Conservation (phyloP, 441 rosid species). For the Viola pubescens region DNA sequence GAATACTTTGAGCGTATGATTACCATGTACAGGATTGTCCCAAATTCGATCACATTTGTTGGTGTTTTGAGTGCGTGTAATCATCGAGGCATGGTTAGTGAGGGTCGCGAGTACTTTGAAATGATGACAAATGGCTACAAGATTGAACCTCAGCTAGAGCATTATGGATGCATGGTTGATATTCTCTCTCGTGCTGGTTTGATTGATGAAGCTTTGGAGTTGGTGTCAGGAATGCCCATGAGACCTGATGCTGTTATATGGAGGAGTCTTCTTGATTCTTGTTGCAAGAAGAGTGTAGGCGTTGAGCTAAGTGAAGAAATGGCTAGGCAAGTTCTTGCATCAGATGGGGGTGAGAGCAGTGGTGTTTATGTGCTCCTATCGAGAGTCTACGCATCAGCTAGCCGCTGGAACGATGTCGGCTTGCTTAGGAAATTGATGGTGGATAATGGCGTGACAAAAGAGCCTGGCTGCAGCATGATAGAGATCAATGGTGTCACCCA, state of each 20-base stretch:
- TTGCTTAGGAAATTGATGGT: slow-evolving; percentile 51
- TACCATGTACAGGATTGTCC: slow-evolving; percentile 29
- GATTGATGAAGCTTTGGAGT: slow-evolving; percentile 51
- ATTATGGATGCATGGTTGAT: slow-evolving; percentile 68
- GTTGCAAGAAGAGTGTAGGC: slow-evolving; percentile 46
- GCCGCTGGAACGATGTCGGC: slow-evolving; percentile 66
- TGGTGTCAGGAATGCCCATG: slow-evolving; percentile 49
- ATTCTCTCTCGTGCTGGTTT: slow-evolving; percentile 56
- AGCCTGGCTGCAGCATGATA: slow-evolving; percentile 45
- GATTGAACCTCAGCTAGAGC: slow-evolving; percentile 55
- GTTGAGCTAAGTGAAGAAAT: slow-evolving; percentile 59
- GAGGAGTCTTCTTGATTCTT: slow-evolving; percentile 67
- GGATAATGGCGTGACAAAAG: slow-evolving; percentile 41
- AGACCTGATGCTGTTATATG: slow-evolving; percentile 56
- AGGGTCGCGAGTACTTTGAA: slow-evolving; percentile 48
- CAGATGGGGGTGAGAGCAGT: slow-evolving; percentile 35
- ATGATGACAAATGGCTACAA: slow-evolving; percentile 38
- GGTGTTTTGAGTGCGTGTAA: slow-evolving; percentile 62
- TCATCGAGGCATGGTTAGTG: slow-evolving; percentile 39
- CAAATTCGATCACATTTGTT: slow-evolving; percentile 50
- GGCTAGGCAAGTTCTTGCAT: slow-evolving; percentile 47
- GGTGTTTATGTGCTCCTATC: slow-evolving; percentile 70
- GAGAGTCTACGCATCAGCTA: slow-evolving; percentile 61
- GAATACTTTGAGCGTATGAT: slow-evolving; percentile 51
- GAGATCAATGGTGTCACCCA: slow-evolving; percentile 49